Conservation (phyloP, 2,329 filamentous ascomycete genomes). For the Boeremia exigua region DNA sequence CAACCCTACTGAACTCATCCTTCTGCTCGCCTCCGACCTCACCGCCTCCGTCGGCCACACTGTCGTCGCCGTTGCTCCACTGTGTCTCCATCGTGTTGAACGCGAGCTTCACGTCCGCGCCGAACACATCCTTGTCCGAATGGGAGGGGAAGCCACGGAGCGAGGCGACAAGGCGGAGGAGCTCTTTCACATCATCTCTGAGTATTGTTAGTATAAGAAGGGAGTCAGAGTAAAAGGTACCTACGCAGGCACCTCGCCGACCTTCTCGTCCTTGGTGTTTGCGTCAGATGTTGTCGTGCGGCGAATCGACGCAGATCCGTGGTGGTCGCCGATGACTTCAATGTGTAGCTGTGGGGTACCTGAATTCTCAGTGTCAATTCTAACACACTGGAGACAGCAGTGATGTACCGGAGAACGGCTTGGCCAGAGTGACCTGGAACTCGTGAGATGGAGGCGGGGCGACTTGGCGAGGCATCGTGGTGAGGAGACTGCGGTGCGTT, state of each 20-base stretch:
- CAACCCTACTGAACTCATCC: constrained; percentile 52
- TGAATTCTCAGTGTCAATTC: not conserved
- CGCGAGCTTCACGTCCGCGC: constrained; percentile 47
- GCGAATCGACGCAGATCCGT: constrained; percentile 47
- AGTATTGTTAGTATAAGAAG: not conserved
- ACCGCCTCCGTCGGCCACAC: constrained; percentile 36
- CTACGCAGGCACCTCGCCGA: constrained; percentile 45
- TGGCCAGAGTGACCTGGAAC: constrained; percentile 67
- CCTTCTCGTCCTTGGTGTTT: constrained; percentile 39
- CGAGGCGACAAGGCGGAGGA: constrained; percentile 46
- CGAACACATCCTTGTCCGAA: constrained; percentile 49
- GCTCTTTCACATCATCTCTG: constrained; percentile 50
- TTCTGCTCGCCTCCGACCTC: constrained; percentile 51
- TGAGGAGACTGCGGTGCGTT: not conserved
- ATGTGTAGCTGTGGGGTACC: constrained; percentile 37
- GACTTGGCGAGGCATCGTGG: constrained; percentile 33
- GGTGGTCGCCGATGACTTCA: constrained; percentile 51
- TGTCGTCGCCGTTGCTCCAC: constrained; percentile 50
- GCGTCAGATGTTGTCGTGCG: constrained; percentile 40
- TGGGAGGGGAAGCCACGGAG: constrained; percentile 51
- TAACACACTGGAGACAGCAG: not conserved
- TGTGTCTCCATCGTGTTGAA: constrained; percentile 53
- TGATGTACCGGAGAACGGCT: constrained; percentile 34
- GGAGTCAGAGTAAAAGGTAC: not conserved
- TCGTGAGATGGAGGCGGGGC: constrained; percentile 84